Evolutionary conservation across 805 yeast species (phyloP), one percentile per base, ranked within the genome.

Genomic region (Candida xiaguanensis): DNA sequence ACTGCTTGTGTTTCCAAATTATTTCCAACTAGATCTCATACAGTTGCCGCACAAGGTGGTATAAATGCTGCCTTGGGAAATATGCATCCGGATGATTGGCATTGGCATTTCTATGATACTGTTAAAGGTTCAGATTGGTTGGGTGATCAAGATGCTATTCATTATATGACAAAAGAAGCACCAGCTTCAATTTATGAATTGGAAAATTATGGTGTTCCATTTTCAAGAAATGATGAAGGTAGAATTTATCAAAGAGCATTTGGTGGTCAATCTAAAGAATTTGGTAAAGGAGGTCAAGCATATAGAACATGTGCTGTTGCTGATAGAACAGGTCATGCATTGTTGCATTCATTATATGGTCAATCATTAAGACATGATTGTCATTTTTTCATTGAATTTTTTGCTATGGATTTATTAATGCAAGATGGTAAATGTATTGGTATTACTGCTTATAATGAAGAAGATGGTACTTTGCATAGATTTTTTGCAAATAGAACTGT

Each of bases 1-100:
- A 91, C 97, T 33, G 99, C 99, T 26, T 93, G 99, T 79, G 80
- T 93, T 54, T 83, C 97, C 51, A 93, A 93, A 71, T 79, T 93
- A 56, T 93, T 93, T 77, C 99, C 99, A 41, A 93, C 99, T 22
- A 85, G 99, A 72, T 90, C 97, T 15, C 99, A 93, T 64, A 93
- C 99, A 16, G 99, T 93, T 38, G 99, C 99, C 42, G 99, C 99
- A 37, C 99, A 93, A 70, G 99, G 99, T 70, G 99, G 99, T 73
- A 93, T 93, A 69, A 93, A 93, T 59, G 99, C 99, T 51, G 99
- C 99, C 25, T 77, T 93, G 50, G 99, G 98, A 54, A 93, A 93
- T 76, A 91, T 91, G 96, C 98, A 93, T 74, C 75, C 78, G 52
- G 99, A 93, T 67, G 90, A 90, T 73, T 93, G 99, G 99, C 95